These are phyloP conservation scores for Takakia lepidozioides DNA, from an alignment of 225 moss, liverwort and hornwort species.

Conservation along the genomic window DNA sequence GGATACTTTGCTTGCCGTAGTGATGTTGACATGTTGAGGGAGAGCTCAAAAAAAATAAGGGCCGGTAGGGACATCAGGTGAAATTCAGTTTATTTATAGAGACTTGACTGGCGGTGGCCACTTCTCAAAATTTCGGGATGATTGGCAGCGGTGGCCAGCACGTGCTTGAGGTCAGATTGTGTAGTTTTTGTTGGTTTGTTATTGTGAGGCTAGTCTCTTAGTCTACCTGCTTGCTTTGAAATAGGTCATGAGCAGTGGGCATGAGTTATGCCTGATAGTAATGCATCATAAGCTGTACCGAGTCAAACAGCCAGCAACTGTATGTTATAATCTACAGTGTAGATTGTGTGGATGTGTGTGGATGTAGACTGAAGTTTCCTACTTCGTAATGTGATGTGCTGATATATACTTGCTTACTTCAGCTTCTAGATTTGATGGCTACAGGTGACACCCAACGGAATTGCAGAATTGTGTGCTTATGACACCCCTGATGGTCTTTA, in stretches of 20 bases:
- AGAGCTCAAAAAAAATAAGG: background rate
- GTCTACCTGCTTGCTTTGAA: background rate
- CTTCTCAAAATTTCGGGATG: conserved; percentile 93
- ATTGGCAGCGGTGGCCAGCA: conserved; percentile 91
- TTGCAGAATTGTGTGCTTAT: conserved; percentile 74
- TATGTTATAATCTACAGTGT: too few species aligned
- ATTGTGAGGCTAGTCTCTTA: background rate
- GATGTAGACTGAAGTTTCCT: too few species aligned
- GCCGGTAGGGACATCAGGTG: conserved; percentile 29
- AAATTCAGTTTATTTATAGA: conserved; percentile 91
- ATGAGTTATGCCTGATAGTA: too few species aligned
- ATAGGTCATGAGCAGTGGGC: too few species aligned
- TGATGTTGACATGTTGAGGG: background rate
- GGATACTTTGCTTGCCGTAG: background rate
- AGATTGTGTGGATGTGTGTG: too few species aligned
- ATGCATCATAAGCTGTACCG: too few species aligned
- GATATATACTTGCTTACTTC: too few species aligned
- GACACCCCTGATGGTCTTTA: conserved; percentile 98
- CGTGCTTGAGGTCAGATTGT: conserved; percentile 48
- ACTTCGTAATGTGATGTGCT: too few species aligned
- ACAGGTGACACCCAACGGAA: conserved; percentile 73
- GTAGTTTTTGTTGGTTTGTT: background rate
- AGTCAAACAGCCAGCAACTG: too few species aligned
- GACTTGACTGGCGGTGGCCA: conserved; percentile 84
- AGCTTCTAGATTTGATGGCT: too few species aligned